These are phyloP conservation scores for Aspergillus brunneoviolaceus DNA, from an alignment of 2,329 filamentous ascomycete species.

Conservation along the genomic window DNA sequence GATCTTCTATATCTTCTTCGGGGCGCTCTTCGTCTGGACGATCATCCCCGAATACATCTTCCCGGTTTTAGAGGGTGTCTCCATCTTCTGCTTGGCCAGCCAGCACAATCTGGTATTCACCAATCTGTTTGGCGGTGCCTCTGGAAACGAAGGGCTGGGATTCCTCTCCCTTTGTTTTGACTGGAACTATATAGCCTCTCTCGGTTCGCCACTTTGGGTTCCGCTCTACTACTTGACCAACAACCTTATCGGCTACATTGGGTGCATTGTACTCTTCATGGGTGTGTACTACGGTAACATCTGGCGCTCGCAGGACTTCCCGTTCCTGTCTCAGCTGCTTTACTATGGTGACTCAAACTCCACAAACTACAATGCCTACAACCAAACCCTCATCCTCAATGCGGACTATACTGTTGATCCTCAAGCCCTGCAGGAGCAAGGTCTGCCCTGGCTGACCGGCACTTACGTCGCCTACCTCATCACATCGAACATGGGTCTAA, in stretches of 20 bases:
- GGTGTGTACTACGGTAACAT: conserved; percentile 5
- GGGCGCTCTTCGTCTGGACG: conserved; percentile 3
- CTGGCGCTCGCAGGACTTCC: conserved; percentile 5
- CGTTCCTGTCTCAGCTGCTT: conserved; percentile 4
- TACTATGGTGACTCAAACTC: conserved; percentile 9
- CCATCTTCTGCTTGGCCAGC: conserved; percentile 5
- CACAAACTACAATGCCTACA: conserved; percentile 3
- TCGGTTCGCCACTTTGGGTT: conserved; percentile 4
- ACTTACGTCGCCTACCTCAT: conserved; percentile 6
- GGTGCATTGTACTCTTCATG: conserved; percentile 6
- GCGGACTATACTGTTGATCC: not conserved
- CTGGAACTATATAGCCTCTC: conserved; percentile 6
- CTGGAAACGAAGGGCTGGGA: conserved; percentile 5
- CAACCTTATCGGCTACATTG: conserved; percentile 5
- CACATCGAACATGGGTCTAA: conserved; percentile 6
- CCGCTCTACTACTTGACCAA: conserved; percentile 6
- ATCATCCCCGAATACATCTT: conserved; percentile 6
- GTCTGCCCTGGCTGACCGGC: conserved; percentile 5
- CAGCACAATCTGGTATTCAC: conserved; percentile 6
- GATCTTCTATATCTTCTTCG: conserved; percentile 7
- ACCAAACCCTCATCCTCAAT: conserved; percentile 4
- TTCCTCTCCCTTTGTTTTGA: conserved; percentile 2
- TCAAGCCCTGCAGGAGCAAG: conserved; percentile 3
- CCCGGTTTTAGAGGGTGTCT: conserved; percentile 1
- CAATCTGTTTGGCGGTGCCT: conserved; percentile 3